A percentile compares a stretch with the other conserved stretches of the same genome.
These are phyloP conservation scores for Verbascum thapsus DNA, from an alignment of 257 asterid genomes.

Conservation along the genomic window DNA sequence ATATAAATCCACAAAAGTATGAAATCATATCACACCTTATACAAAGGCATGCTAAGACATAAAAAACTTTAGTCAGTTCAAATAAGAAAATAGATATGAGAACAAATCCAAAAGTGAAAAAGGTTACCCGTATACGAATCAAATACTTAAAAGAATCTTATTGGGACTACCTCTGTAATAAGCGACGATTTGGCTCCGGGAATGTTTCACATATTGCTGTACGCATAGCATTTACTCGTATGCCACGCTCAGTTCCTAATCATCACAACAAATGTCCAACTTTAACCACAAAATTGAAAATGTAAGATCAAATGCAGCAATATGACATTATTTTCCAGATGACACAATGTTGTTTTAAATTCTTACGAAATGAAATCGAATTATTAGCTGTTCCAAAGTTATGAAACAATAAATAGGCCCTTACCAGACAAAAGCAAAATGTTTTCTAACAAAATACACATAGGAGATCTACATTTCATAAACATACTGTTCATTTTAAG, in stretches of 20 bases:
- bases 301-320: slow-evolving; percentile 14
- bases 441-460: not conserved
- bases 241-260: slow-evolving; percentile 83
- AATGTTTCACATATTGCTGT: slow-evolving; percentile 95
- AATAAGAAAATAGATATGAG: not conserved
- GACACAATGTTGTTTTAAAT: slow-evolving; percentile 6
- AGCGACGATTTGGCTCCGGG: slow-evolving; percentile 97
- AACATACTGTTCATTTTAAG: not conserved
- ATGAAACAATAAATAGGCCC: slow-evolving; percentile 19
- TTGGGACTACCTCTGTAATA: slow-evolving; percentile 73
- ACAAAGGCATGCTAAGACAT: slow-evolving; percentile 9
- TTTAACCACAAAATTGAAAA: slow-evolving; percentile 21
- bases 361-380: not conserved
- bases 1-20: not conserved
- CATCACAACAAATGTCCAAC: slow-evolving; percentile 30
- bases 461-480: not conserved
- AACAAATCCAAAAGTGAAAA: slow-evolving; percentile 7
- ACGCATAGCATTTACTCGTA: slow-evolving; percentile 80
- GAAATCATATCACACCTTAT: slow-evolving; percentile 1
- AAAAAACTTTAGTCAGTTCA: slow-evolving; percentile 11
- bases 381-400: not conserved
- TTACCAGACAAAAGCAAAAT: slow-evolving; percentile 14
- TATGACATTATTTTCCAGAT: not conserved
- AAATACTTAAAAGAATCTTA: slow-evolving; percentile 7
- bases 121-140: slow-evolving; percentile 19